Evolutionary conservation across 2,329 filamentous ascomycete genomes (phyloP).

Genomic region (Dactylonectria estremocensis): DNA sequence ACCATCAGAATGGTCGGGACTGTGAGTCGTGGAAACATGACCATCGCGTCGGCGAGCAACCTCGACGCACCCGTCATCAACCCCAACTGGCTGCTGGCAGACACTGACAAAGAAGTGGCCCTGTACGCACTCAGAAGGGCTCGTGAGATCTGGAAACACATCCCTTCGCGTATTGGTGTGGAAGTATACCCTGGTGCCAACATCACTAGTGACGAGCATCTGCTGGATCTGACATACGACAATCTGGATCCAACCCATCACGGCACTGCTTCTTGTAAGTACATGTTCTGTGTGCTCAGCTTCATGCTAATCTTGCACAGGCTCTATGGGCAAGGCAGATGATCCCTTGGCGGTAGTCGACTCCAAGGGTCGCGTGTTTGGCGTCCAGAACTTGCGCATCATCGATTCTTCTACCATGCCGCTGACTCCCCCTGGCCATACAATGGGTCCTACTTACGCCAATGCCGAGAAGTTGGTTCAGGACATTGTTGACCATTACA

Average conservation of each 20-base stretch:
- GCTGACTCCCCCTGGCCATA: slow-evolving; percentile 37
- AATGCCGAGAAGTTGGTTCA: slow-evolving; percentile 41
- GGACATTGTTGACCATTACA: slow-evolving; percentile 3
- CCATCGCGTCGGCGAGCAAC: slow-evolving; percentile 54
- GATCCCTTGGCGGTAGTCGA: slow-evolving; percentile 39
- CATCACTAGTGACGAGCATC: slow-evolving; percentile 58
- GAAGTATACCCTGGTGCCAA: slow-evolving; percentile 51
- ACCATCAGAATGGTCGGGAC: slow-evolving; percentile 55
- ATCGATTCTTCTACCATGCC: slow-evolving; percentile 30
- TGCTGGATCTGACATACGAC: slow-evolving; percentile 52
- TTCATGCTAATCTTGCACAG: slow-evolving; percentile 32
- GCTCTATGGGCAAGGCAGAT: slow-evolving; percentile 40
- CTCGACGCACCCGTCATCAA: slow-evolving; percentile 59
- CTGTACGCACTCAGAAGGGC: slow-evolving; percentile 53
- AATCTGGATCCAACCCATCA: slow-evolving; percentile 6
- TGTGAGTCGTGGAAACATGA: slow-evolving; percentile 61
- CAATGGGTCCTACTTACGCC: slow-evolving; percentile 34
- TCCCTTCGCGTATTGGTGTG: slow-evolving; percentile 52
- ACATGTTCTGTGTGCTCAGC: background rate
- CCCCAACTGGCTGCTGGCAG: slow-evolving; percentile 61
- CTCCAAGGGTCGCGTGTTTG: slow-evolving; percentile 38
- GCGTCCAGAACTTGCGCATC: slow-evolving; percentile 34
- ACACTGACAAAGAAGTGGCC: slow-evolving; percentile 61
- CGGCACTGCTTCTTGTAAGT: slow-evolving; percentile 5
- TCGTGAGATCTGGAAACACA: slow-evolving; percentile 29